Conservation (phyloP, 345 rosid genomes). For the Populus simonii region DNA sequence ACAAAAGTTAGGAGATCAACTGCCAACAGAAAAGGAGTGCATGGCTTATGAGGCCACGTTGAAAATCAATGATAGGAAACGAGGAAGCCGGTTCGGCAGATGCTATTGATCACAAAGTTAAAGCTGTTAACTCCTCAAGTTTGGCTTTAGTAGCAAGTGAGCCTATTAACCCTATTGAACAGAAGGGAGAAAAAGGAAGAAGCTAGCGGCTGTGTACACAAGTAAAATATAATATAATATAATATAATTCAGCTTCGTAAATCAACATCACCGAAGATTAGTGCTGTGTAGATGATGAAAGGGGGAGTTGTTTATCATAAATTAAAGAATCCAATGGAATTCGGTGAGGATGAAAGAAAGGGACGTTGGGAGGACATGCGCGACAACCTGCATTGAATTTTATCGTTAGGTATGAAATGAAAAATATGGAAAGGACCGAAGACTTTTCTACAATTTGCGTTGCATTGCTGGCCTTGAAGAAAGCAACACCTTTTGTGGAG, state of each 20-base stretch:
- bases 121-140: too few relatives aligned
- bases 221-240: too few relatives aligned
- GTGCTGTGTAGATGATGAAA: too few relatives aligned
- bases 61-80: neutral
- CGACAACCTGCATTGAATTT: neutral
- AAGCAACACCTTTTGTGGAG: neutral
- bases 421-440: neutral
- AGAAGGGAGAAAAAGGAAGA: too few relatives aligned
- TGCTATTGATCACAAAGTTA: neutral
- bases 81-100: neutral
- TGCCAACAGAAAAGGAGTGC: neutral
- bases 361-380: neutral
- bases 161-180: too few relatives aligned
- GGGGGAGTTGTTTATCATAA: neutral
- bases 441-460: neutral
- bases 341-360: slow-evolving; percentile 16
- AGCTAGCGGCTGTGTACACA: too few relatives aligned
- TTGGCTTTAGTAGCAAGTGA: too few relatives aligned
- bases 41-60: neutral
- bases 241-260: too few relatives aligned
- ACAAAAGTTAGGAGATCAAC: neutral
- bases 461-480: slow-evolving; percentile 33
- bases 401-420: neutral
- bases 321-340: neutral
- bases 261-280: too few relatives aligned